Conservation (phyloP, 1,284 basidiomycete genomes). For the Trichosporon sp. region DNA sequence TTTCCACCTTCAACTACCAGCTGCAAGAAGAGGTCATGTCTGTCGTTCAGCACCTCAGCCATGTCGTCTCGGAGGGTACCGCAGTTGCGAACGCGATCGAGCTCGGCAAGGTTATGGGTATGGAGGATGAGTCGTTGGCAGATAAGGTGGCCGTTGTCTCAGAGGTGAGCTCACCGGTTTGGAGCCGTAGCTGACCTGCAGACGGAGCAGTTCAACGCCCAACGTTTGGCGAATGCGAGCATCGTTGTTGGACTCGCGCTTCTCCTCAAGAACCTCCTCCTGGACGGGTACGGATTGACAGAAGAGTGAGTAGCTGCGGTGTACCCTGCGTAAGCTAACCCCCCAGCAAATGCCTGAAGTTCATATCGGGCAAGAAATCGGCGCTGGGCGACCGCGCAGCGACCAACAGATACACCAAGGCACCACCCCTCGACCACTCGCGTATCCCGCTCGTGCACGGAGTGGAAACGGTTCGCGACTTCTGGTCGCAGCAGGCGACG, state of each 20-base stretch:
- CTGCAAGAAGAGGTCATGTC: slow-evolving; percentile 88
- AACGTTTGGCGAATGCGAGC: slow-evolving; percentile 59
- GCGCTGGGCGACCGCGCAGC: slow-evolving; percentile 79
- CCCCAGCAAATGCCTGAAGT: slow-evolving; percentile 62
- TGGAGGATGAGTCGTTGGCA: slow-evolving; percentile 41
- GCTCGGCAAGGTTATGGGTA: slow-evolving; percentile 41
- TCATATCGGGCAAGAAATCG: slow-evolving; percentile 79
- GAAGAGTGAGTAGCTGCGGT: slow-evolving; percentile 69
- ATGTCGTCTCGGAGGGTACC: slow-evolving; percentile 78
- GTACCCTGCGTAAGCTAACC: neutral
- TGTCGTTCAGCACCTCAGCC: slow-evolving; percentile 78
- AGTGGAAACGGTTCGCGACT: slow-evolving; percentile 48
- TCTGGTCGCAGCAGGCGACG: slow-evolving; percentile 43
- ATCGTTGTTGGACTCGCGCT: slow-evolving; percentile 77
- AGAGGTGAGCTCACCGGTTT: slow-evolving; percentile 26
- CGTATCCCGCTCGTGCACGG: slow-evolving; percentile 43
- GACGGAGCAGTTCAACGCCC: slow-evolving; percentile 38
- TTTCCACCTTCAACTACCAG: slow-evolving; percentile 89
- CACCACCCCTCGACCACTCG: slow-evolving; percentile 36
- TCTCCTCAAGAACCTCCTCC: slow-evolving; percentile 79
- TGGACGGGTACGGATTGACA: slow-evolving; percentile 74
- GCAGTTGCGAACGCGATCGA: slow-evolving; percentile 65
- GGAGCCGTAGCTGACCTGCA: slow-evolving; percentile 13
- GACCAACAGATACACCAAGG: slow-evolving; percentile 52
- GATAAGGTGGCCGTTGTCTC: slow-evolving; percentile 38